These are phyloP conservation scores for Metschnikowia cubensis DNA, from an alignment of 805 yeast species.

Conservation along the genomic window DNA sequence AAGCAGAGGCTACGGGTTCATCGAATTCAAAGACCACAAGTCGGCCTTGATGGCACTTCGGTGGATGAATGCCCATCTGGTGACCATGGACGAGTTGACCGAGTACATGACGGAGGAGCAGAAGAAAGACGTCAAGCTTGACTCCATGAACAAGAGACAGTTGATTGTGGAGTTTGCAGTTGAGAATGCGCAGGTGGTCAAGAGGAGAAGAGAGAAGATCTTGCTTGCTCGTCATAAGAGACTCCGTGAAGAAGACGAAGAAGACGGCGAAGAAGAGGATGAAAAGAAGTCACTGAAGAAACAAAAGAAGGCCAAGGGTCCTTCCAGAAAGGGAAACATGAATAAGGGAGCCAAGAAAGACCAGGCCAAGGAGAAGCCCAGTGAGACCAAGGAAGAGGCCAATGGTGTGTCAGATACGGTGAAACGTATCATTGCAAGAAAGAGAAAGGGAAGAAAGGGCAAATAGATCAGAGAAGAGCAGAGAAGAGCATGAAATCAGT, in stretches of 20 bases:
- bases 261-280: slow-evolving; percentile 9
- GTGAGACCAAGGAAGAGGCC: slow-evolving; percentile 9
- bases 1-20: slow-evolving; percentile 94
- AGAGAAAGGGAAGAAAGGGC: slow-evolving; percentile 61
- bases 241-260: slow-evolving; percentile 24
- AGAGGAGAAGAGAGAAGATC: slow-evolving; percentile 77
- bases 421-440: slow-evolving; percentile 62
- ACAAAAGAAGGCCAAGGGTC: slow-evolving; percentile 23
- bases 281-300: slow-evolving; percentile 19
- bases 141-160: slow-evolving; percentile 60
- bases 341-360: slow-evolving; percentile 31
- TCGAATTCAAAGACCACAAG: slow-evolving; percentile 89
- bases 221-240: slow-evolving; percentile 33
- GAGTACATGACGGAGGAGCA: slow-evolving; percentile 73
- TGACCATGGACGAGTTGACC: slow-evolving; percentile 61
- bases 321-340: slow-evolving; percentile 41
- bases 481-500: not conserved
- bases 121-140: slow-evolving; percentile 49
- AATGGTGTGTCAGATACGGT: slow-evolving; percentile 50
- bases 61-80: slow-evolving; percentile 94
- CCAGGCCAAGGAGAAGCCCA: slow-evolving; percentile 16
- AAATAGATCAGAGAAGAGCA: slow-evolving; percentile 19
- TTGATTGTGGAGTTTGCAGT: slow-evolving; percentile 93
- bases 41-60: slow-evolving; percentile 92
- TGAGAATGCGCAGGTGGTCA: slow-evolving; percentile 90